Conservation (phyloP, 345 rosid species). For the Citrus glauca region DNA sequence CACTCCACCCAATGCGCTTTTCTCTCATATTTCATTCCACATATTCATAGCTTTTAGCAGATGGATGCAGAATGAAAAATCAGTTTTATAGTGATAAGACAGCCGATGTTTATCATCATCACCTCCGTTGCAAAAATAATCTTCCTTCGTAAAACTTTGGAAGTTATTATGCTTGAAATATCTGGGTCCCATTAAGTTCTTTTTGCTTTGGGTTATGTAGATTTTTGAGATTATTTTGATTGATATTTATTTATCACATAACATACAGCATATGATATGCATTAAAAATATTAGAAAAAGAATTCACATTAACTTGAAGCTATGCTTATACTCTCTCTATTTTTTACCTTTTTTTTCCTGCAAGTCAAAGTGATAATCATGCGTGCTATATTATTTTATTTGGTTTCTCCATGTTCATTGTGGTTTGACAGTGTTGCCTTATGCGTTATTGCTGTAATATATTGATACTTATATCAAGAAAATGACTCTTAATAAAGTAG, state of each 20-base stretch:
- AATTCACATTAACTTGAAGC: background rate
- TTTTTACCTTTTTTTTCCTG: background rate
- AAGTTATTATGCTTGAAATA: background rate
- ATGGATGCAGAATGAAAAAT: background rate
- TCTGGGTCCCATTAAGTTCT: background rate
- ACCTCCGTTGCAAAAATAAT: background rate
- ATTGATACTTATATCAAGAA: background rate
- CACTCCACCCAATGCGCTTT: background rate
- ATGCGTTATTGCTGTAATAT: background rate
- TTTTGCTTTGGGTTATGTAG: background rate
- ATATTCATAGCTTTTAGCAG: background rate
- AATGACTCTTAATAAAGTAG: background rate
- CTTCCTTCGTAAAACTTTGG: background rate
- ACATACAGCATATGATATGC: background rate
- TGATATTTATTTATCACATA: background rate
- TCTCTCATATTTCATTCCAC: background rate
- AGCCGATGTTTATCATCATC: background rate
- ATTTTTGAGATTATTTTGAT: background rate
- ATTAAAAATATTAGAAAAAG: background rate
- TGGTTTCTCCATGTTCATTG: background rate
- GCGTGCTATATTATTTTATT: background rate
- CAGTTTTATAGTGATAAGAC: background rate
- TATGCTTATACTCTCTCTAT: background rate
- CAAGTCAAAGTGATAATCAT: background rate
- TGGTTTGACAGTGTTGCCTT: constrained; percentile 3